Evolutionary conservation across 2,329 filamentous ascomycete species (phyloP).

Genomic region (Drechslerella dactyloides): DNA sequence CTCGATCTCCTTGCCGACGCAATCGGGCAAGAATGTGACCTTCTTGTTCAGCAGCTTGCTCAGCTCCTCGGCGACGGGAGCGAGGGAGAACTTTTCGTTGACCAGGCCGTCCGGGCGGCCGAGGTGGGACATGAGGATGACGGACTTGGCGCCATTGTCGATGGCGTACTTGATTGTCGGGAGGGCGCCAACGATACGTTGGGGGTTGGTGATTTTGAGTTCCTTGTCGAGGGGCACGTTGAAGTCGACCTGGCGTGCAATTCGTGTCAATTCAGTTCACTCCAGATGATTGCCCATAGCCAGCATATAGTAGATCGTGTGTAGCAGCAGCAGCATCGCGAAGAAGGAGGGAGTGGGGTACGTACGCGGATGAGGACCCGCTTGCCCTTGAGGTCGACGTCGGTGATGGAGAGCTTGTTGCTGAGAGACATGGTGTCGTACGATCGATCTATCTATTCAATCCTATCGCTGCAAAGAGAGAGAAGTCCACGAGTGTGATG

Average conservation of each 20-base stretch:
- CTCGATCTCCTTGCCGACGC: conserved; percentile 87
- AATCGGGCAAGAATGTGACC: conserved; percentile 89
- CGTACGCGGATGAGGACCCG: conserved; percentile 94
- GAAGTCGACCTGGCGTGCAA: conserved; percentile 92
- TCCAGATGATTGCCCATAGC: too few relatives aligned
- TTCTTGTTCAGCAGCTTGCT: conserved; percentile 85
- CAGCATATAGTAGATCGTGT: too few relatives aligned
- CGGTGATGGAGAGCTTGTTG: conserved; percentile 95
- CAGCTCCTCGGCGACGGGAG: conserved; percentile 87
- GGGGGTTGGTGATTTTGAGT: conserved; percentile 96
- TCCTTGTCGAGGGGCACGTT: conserved; percentile 94
- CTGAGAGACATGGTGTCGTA: conserved; percentile 81
- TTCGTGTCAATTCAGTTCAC: too few relatives aligned
- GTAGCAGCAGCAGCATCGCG: background rate
- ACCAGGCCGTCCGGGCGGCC: conserved; percentile 89
- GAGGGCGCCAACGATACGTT: conserved; percentile 94
- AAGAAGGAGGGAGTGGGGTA: conserved; percentile 53
- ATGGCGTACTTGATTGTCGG: conserved; percentile 95
- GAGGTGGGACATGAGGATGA: conserved; percentile 97
- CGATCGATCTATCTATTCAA: too few relatives aligned
- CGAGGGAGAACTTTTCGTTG: conserved; percentile 92
- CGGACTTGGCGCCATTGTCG: conserved; percentile 86
- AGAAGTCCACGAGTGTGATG: too few relatives aligned
- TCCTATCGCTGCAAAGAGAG: too few relatives aligned
- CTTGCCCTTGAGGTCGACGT: conserved; percentile 98